Base-by-base conservation (phyloP, 176 grass and related monocot genomes). In the Oryza coarctata region DNA sequence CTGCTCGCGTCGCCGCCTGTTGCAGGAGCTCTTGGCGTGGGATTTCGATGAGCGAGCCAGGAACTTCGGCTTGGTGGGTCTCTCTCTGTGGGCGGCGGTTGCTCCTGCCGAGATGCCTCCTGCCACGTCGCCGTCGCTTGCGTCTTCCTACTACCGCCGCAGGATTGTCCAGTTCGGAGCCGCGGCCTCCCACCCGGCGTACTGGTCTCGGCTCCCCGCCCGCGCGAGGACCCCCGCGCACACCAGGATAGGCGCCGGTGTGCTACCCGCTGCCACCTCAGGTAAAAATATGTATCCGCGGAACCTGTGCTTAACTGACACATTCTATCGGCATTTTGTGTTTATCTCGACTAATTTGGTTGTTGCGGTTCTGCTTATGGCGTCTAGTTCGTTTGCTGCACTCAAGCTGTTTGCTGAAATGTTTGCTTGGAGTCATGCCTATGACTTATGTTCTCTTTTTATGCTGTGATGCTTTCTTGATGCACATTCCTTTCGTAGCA, bases 241-340 rank as follows among this genome's bases (percentile, higher is more conserved):
- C 77, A 68, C 87, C 31, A 84, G 82, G 78, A 85, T 89, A 15
- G 82, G 71, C 3, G 82, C 77, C 55, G 23, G 10, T n/a, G 27
- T 78, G 62, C 76, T 43, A 5, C 50, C 55, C 67, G 10, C 44
- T 64, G 2, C 40, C 64, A 28, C 77, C 32, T 70, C 77, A 89
- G 87, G 87, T 89, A 41, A 35, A 41, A 35, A 76, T 4, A 60
- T 25, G 12, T 12, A 30, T 75, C 20, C 4, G 12, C 32, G 10
- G n/a, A 18, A 13, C 22, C 10, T 13, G 0, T 13, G 22, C 25
- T 25, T 41, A 40, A 9, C 12, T 23, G 12, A 27, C 0, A 12
- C 9, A 11, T 11, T 36, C 26, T 11, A 3, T 25, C 15, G 23
- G 58, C 47, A 33, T 57, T 55, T 55, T 49, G 3, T 4, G 18